Evolutionary conservation across 352 stramenopile genomes (phyloP).

Genomic region (Pythium pyrilobum): DNA sequence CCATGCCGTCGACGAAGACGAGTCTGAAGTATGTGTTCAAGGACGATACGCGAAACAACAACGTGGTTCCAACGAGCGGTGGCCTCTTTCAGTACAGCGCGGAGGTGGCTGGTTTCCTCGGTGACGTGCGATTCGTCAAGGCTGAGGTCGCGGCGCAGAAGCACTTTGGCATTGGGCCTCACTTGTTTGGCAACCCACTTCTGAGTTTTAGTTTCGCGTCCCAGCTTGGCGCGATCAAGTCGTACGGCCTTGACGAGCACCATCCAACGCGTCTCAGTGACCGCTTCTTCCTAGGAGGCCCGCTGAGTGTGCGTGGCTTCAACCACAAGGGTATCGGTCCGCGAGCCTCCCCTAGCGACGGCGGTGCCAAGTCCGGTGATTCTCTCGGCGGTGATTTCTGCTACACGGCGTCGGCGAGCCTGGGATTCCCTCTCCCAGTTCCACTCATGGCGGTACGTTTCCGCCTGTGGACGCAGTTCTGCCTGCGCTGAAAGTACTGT

Average conservation of each 20-base stretch:
- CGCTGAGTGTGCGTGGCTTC: constrained; percentile 87
- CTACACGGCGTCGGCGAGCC: constrained; percentile 78
- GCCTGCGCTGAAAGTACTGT: too few species aligned
- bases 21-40: constrained; percentile 92
- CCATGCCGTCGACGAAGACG: constrained; percentile 88
- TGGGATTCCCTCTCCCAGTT: constrained; percentile 85
- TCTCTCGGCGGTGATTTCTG: constrained; percentile 86
- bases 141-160: constrained; percentile 81
- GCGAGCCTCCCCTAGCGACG: constrained; percentile 80
- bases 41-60: constrained; percentile 85
- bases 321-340: constrained; percentile 88
- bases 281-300: constrained; percentile 88
- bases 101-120: constrained; percentile 82
- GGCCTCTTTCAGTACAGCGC: constrained; percentile 88
- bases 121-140: constrained; percentile 89
- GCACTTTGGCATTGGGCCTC: constrained; percentile 61
- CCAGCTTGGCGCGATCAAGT: constrained; percentile 72
- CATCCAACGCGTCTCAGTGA: constrained; percentile 88
- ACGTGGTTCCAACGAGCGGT: constrained; percentile 80
- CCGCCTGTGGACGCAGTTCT: too few species aligned
- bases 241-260: constrained; percentile 63
- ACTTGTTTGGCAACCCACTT: constrained; percentile 63
- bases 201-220: constrained; percentile 81
- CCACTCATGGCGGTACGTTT: constrained; percentile 73
- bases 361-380: constrained; percentile 78